Evolutionary conservation across 2,329 filamentous ascomycete genomes (phyloP).

Genomic region (Colletotrichum sp.): DNA sequence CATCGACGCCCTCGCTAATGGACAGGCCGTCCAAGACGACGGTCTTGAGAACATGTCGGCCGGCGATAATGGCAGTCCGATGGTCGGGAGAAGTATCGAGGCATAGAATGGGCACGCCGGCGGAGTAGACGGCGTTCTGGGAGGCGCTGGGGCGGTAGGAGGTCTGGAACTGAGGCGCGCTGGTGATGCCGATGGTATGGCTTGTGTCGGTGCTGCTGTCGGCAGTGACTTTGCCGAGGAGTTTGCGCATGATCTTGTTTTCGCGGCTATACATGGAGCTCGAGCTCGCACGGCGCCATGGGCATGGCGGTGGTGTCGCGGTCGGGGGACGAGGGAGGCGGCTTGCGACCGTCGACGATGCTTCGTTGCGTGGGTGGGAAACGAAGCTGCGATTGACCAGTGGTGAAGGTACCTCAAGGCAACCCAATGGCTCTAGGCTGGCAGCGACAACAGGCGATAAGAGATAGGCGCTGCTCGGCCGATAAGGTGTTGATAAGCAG

Average conservation of each 20-base stretch:
- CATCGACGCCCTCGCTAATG: constrained; percentile 61
- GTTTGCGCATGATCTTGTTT: constrained; percentile 64
- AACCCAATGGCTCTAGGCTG: not conserved
- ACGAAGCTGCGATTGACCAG: not conserved
- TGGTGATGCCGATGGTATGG: constrained; percentile 47
- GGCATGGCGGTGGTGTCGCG: constrained; percentile 6
- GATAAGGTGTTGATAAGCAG: not conserved
- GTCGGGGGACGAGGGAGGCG: not conserved
- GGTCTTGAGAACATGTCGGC: constrained; percentile 66
- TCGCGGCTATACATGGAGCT: constrained; percentile 56
- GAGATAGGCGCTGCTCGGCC: not conserved
- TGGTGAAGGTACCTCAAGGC: not conserved
- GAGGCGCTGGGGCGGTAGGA: constrained; percentile 58
- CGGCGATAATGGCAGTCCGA: constrained; percentile 60
- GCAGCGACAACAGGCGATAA: not conserved
- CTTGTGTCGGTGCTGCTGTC: constrained; percentile 50
- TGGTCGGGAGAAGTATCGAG: constrained; percentile 65
- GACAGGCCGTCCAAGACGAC: constrained; percentile 58
- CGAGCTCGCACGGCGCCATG: constrained; percentile 37
- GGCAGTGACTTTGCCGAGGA: constrained; percentile 58
- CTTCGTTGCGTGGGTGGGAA: not conserved
- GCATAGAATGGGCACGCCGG: constrained; percentile 58
- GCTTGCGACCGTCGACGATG: not conserved
- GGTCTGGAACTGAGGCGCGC: constrained; percentile 42
- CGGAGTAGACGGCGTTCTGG: constrained; percentile 59